Conservation (phyloP, 2,329 filamentous ascomycete genomes). For the Chalaropsis thielavioides region DNA sequence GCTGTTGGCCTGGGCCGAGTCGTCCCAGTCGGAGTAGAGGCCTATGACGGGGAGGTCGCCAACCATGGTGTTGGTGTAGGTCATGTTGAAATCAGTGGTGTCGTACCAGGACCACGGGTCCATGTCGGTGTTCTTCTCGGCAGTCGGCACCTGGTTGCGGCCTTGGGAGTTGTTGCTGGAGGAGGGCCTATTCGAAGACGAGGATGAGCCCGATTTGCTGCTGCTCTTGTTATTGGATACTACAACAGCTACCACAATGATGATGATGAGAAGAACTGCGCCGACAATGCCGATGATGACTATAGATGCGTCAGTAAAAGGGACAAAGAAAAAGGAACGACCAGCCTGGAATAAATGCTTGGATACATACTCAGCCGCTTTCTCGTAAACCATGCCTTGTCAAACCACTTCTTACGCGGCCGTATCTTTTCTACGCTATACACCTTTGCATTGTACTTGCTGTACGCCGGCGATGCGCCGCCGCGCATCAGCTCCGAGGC, state of each 20-base stretch:
- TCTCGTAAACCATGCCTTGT: constrained; percentile 30
- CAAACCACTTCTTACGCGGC: constrained; percentile 36
- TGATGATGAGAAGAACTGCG: constrained; percentile 45
- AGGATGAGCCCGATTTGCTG: constrained; percentile 1
- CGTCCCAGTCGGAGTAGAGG: constrained; percentile 71
- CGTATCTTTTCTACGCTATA: constrained; percentile 30
- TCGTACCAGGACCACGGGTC: constrained; percentile 90
- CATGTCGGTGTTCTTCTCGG: constrained; percentile 59
- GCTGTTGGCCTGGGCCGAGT: constrained; percentile 61
- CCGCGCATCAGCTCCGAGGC: constrained; percentile 29
- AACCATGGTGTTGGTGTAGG: constrained; percentile 73
- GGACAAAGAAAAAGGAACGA: too few relatives aligned
- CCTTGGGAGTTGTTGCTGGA: constrained; percentile 27
- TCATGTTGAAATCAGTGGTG: constrained; percentile 82
- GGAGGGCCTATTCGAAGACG: not conserved
- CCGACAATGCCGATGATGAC: constrained; percentile 42
- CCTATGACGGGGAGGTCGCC: constrained; percentile 88
- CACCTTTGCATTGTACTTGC: constrained; percentile 35
- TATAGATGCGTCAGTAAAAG: constrained; percentile 21
- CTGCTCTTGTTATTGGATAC: constrained; percentile 48
- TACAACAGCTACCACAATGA: constrained; percentile 52
- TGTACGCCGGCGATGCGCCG: constrained; percentile 32
- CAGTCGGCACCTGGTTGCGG: constrained; percentile 43
- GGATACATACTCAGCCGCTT: constrained; percentile 31
- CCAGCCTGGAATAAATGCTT: not conserved